phyloP scores from a whole-genome alignment of 345 rosid genomes.

The Syzygium grande region DNA sequence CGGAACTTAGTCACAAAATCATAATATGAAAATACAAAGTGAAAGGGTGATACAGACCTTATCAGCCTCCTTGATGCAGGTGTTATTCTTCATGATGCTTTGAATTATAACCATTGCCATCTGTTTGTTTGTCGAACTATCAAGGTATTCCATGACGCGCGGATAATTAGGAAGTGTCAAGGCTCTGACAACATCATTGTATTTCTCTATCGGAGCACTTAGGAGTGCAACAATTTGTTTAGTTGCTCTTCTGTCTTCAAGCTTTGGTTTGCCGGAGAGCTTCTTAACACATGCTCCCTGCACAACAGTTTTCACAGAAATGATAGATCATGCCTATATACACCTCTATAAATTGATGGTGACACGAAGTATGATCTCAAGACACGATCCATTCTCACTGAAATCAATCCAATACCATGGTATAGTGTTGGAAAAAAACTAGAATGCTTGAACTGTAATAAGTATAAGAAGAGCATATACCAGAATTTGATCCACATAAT shows the following conservation, averaged over 20 bases:
- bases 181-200: constrained; percentile 73
- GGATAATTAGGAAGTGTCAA: constrained; percentile 87
- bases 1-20: not conserved
- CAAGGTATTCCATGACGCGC: constrained; percentile 81
- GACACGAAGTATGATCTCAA: not conserved
- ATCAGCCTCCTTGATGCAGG: constrained; percentile 63
- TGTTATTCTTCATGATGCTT: constrained; percentile 76
- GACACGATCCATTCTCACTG: not conserved
- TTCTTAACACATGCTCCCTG: constrained; percentile 84
- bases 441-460: not conserved
- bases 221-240: constrained; percentile 90
- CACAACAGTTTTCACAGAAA: not conserved
- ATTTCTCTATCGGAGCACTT: constrained; percentile 92
- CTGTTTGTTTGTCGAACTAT: constrained; percentile 67
- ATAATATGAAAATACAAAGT: not conserved
- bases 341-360: not conserved
- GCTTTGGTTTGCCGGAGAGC: constrained; percentile 55
- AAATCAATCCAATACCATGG: not conserved
- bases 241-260: constrained; percentile 66
- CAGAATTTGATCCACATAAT: constrained; percentile 93
- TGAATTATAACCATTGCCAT: constrained; percentile 91
- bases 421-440: not conserved
- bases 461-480: constrained; percentile 32
- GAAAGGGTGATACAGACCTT: constrained; percentile 37
- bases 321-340: not conserved